A percentile compares a stretch with the other conserved stretches of the same genome.
Conservation (phyloP, 2,329 filamentous ascomycete genomes). For the Paraphoma chrysanthemicola region DNA sequence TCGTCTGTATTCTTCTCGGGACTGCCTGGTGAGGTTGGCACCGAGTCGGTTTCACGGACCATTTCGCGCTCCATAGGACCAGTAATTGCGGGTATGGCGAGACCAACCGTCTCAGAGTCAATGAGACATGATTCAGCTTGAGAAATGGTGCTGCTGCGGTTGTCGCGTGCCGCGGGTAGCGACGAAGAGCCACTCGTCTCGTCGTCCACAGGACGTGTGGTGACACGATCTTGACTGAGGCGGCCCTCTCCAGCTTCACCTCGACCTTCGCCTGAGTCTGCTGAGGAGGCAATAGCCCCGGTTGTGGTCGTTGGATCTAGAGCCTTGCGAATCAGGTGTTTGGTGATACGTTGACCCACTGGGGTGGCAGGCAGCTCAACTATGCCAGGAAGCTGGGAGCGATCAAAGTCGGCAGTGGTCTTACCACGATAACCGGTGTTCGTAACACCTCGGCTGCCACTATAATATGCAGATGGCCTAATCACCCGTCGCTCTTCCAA, state of each 20-base stretch:
- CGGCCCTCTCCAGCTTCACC: constrained; percentile 1
- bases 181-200: background rate
- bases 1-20: constrained; percentile 32
- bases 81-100: constrained; percentile 13
- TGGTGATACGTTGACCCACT: constrained; percentile 40
- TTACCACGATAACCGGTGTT: background rate
- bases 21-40: constrained; percentile 8
- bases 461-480: background rate
- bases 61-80: background rate
- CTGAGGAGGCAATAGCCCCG: constrained; percentile 25
- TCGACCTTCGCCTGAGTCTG: background rate
- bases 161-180: constrained; percentile 5
- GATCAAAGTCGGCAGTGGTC: constrained; percentile 10
- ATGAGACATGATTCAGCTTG: constrained; percentile 32
- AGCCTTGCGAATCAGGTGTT: constrained; percentile 37
- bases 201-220: background rate
- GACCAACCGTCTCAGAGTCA: constrained; percentile 42
- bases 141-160: constrained; percentile 33
- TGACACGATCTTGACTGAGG: constrained; percentile 1
- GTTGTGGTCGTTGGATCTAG: constrained; percentile 38
- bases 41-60: constrained; percentile 5
- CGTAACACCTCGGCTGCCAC: background rate
- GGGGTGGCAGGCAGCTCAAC: constrained; percentile 42
- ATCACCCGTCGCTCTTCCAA: constrained; percentile 20
- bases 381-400: constrained; percentile 13